Base-by-base conservation (phyloP, 306 rosid species). In the Pueraria montana region DNA sequence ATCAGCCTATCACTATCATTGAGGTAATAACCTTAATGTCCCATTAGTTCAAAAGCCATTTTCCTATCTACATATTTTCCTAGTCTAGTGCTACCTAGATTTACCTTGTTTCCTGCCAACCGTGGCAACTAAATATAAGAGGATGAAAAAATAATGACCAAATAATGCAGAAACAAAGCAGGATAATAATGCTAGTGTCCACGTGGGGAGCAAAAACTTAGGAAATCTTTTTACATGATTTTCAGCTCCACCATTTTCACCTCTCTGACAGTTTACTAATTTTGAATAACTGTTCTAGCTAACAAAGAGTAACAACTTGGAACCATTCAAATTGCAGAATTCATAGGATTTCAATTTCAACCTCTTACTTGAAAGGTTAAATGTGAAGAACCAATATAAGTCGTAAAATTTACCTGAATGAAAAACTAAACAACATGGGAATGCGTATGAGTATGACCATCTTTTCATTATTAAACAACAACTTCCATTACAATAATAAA, bases 401-500 rank as follows among this genome's bases (percentile, higher is more conserved):
- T 72, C 24, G 55, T 66, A 73, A 46, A 52, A 61, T 80, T 67
- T 49, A 58, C 61, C 55, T 38, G 55, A 75, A 76, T 83, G 36
- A 77, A 72, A 74, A 85, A 80, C 36, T 48, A 84, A 69, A 69
- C 74, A 81, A 73, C 62, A 72, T 85, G 84, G 61, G 34, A 7
- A 81, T 63, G 58, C 74, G 74, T 80, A 82, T 30, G 69, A 30
- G 69, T 30, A 30, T 81, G 91, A 84, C 61, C 46, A 87, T 73
- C 62, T 81, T 76, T 85, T 85, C 83, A 83, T 83, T 83, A 86
- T 86, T 83, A 86, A 85, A 92, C 86, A 87, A 80, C 55, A 56
- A 83, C 77, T 62, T 76, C 68, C 61, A 81, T 79, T 84, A 88
- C 83, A 87, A 83, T 84, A 88, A 86, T 85, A 85, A 81, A 84